phyloP scores from a whole-genome alignment of 2,329 filamentous ascomycete genomes.

The Paraconiothyrium brasiliense region DNA sequence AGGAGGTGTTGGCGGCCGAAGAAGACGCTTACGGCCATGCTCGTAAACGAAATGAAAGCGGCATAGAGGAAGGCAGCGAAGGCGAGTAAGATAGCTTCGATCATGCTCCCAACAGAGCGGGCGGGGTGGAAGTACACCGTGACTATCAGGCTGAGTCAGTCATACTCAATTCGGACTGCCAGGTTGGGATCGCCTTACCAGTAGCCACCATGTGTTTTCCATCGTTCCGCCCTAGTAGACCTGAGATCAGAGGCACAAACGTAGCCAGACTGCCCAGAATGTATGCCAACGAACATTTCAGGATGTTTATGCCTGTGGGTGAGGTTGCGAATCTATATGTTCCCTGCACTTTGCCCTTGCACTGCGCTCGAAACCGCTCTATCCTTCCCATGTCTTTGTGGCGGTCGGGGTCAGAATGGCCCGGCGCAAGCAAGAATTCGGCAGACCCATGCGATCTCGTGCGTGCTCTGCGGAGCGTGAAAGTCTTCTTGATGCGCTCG shows the following conservation, averaged over 20 bases:
- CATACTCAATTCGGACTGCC: no score
- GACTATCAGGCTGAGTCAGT: slow-evolving; percentile 54
- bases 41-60: slow-evolving; percentile 77
- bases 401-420: slow-evolving; percentile 38
- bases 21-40: slow-evolving; percentile 87
- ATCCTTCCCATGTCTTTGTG: slow-evolving; percentile 44
- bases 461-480: slow-evolving; percentile 70
- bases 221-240: slow-evolving; percentile 81
- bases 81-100: slow-evolving; percentile 82
- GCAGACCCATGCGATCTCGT: slow-evolving; percentile 55
- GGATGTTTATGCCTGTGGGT: slow-evolving; percentile 77
- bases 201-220: slow-evolving; percentile 95
- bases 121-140: slow-evolving; percentile 96
- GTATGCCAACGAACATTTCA: slow-evolving; percentile 94
- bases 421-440: slow-evolving; percentile 52
- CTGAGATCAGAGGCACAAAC: slow-evolving; percentile 77
- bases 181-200: not conserved
- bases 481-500: slow-evolving; percentile 80
- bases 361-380: slow-evolving; percentile 46
- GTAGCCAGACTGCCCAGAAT: slow-evolving; percentile 86
- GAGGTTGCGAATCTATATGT: slow-evolving; percentile 72
- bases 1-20: slow-evolving; percentile 75
- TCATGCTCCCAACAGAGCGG: slow-evolving; percentile 86
- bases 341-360: slow-evolving; percentile 38
- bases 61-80: slow-evolving; percentile 82